Conservation (phyloP, 2,329 filamentous ascomycete species). For the Colletotrichum lini region DNA sequence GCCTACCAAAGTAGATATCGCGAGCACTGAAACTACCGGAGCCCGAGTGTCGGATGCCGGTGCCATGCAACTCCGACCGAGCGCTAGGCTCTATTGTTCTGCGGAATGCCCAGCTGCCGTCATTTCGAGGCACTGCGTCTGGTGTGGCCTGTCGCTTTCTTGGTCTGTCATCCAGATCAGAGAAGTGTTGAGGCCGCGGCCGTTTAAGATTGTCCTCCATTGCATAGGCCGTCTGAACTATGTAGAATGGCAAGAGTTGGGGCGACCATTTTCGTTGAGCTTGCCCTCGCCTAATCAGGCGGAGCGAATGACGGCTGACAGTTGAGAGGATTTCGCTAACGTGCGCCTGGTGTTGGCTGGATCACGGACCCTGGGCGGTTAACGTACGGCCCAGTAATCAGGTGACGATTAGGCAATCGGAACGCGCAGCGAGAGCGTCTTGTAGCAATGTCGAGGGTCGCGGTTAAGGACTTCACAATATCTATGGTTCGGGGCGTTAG, state of each 20-base stretch:
- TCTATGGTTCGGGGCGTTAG: background rate
- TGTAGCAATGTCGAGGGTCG: conserved; percentile 12
- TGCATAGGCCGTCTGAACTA: background rate
- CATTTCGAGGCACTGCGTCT: background rate
- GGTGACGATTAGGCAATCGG: no score
- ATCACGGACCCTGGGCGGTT: background rate
- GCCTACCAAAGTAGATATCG: background rate
- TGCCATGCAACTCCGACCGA: background rate
- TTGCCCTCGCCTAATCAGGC: background rate
- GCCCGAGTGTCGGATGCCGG: background rate
- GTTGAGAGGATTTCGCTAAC: background rate
- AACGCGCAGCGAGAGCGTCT: conserved; percentile 8
- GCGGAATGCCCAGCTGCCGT: background rate
- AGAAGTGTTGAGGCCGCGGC: no score
- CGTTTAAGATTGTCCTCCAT: background rate
- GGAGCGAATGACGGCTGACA: background rate
- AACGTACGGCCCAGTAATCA: no score
- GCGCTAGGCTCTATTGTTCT: background rate
- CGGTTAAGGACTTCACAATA: conserved; percentile 8
- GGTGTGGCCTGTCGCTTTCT: background rate
- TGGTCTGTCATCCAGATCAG: background rate
- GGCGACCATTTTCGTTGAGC: background rate
- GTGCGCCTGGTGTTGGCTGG: background rate
- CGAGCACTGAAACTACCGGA: no score
- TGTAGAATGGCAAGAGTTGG: background rate